A percentile compares a stretch with the other conserved stretches of the same genome.
These are phyloP conservation scores for Gossypium bickii DNA, from an alignment of 345 rosid species.

Conservation along the genomic window DNA sequence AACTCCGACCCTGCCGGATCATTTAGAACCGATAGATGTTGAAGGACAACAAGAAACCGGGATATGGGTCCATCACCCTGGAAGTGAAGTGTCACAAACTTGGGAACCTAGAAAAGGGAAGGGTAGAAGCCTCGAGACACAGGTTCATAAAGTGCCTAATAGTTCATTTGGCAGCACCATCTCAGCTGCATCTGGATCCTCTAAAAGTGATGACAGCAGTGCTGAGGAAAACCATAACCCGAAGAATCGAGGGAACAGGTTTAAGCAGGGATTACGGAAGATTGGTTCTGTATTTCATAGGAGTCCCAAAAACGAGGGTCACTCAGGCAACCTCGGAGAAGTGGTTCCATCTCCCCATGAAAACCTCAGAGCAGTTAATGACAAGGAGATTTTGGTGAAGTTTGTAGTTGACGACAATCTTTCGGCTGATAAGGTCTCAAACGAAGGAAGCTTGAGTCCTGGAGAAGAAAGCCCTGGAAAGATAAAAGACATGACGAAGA, in stretches of 20 bases:
- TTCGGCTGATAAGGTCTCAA: conserved; percentile 35
- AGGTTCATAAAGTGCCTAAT: conserved; percentile 32
- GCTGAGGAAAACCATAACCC: conserved; percentile 46
- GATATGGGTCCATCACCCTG: conserved; percentile 84
- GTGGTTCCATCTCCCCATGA: conserved; percentile 41
- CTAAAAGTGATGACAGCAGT: conserved; percentile 41
- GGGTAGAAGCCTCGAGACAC: conserved; percentile 41
- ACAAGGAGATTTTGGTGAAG: conserved; percentile 42
- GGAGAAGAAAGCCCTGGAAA: conserved; percentile 45
- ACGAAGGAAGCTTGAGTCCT: conserved; percentile 32
- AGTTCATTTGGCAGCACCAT: conserved; percentile 29
- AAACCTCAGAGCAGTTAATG: conserved; percentile 52
- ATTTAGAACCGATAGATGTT: conserved; percentile 68
- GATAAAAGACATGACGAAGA: conserved; percentile 58
- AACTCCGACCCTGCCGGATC: conserved; percentile 48
- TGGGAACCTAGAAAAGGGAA: conserved; percentile 93
- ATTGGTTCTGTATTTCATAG: conserved; percentile 46
- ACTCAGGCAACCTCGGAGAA: conserved; percentile 36
- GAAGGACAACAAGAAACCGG: conserved; percentile 76
- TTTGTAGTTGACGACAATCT: conserved; percentile 44
- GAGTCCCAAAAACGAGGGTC: conserved; percentile 40
- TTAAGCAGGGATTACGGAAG: conserved; percentile 49
- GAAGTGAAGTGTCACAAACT: conserved; percentile 61
- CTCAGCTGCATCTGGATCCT: conserved; percentile 34
- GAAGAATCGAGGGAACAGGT: conserved; percentile 24